Evolutionary conservation across 2,329 filamentous ascomycete species (phyloP), one percentile per base, ranked within the genome.

Genomic region (Helminthosporium solani): DNA sequence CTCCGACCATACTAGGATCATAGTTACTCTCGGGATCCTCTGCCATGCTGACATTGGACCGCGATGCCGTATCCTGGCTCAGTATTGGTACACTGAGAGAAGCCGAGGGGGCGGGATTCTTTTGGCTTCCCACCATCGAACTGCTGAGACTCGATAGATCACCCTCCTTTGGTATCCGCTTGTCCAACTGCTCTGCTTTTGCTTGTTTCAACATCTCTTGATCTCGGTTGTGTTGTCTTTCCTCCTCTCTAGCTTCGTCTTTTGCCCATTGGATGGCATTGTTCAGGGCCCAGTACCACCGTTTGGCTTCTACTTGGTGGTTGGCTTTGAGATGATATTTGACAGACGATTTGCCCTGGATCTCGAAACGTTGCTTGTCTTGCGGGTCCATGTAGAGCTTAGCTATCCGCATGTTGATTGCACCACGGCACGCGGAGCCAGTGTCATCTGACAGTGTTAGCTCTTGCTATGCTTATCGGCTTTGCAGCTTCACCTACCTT

Each of bases 181-280:
- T 73, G 43, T 79, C 77, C 18, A 80, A 74, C 49, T 88, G 86
- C 51, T 94, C 88, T 14, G 85, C 84, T 69, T 90, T 91, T 43
- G 88, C 90, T 64, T 91, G 86, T 46, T 68, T 68, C 41, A 95
- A 72, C 28, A 85, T 78, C 68, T 94, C 89, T 5, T 85, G 86
- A 59, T 86, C 87, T 46, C 84, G 84, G 7, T 83, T 83, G 27
- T 84, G 84, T 50, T 90, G 84, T 56, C 79, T 84, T 64, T 92
- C 86, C 61, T 96, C 92, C 68, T 95, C 90, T 58, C 87, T 91
- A 7, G 90, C 91, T 72, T 97, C 94, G 63, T 99, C 94, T 70
- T 99, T 99, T 53, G 90, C 86, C 87, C 90, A 97, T 67, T 97
- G 94, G 40, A 99, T 99, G 5, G 94, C 92, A 68, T 99, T 99